A percentile compares a stretch with the other conserved stretches of the same genome.
phyloP scores from a whole-genome alignment of 768 basidiomycete species.

The Collybiopsis luxurians region DNA sequence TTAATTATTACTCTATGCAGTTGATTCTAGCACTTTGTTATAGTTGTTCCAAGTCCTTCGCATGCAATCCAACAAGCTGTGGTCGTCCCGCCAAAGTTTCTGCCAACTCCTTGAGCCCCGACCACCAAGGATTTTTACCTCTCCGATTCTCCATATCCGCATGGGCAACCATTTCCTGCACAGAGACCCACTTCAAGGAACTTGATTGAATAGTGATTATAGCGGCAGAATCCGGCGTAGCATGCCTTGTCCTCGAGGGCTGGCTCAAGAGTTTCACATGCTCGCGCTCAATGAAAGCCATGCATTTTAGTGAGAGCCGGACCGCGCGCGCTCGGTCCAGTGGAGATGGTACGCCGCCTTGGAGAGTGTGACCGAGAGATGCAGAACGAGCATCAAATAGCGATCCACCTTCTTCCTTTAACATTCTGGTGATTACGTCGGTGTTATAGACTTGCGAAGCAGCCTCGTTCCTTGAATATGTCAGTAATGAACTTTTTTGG shows the following conservation, averaged over 20 bases:
- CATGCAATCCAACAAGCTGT: constrained; percentile 44
- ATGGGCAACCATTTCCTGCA: constrained; percentile 77
- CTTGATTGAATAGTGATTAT: constrained; percentile 91
- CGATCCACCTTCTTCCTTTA: constrained; percentile 90
- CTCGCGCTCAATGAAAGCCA: constrained; percentile 90
- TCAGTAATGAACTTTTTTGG: constrained; percentile 4
- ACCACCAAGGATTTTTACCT: constrained; percentile 82
- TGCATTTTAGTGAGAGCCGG: constrained; percentile 86
- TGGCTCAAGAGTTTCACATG: constrained; percentile 55
- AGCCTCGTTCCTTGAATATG: constrained; percentile 66
- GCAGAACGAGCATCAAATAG: constrained; percentile 95
- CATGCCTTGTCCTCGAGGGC: constrained; percentile 50
- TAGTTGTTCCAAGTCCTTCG: constrained; percentile 21
- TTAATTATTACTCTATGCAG: neutral
- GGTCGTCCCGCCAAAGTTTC: constrained; percentile 71
- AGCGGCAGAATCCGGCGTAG: constrained; percentile 67
- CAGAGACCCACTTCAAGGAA: constrained; percentile 76
- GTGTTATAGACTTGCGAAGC: constrained; percentile 90
- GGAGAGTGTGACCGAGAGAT: constrained; percentile 95
- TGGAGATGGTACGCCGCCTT: constrained; percentile 95
- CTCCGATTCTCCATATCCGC: constrained; percentile 91
- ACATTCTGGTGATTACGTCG: constrained; percentile 87
- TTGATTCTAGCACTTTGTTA: too few relatives aligned
- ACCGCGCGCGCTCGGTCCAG: constrained; percentile 90
- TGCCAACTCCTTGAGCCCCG: constrained; percentile 58